Conservation (phyloP, 2,329 filamentous ascomycete genomes). For the Phyllosticta citriasiana region DNA sequence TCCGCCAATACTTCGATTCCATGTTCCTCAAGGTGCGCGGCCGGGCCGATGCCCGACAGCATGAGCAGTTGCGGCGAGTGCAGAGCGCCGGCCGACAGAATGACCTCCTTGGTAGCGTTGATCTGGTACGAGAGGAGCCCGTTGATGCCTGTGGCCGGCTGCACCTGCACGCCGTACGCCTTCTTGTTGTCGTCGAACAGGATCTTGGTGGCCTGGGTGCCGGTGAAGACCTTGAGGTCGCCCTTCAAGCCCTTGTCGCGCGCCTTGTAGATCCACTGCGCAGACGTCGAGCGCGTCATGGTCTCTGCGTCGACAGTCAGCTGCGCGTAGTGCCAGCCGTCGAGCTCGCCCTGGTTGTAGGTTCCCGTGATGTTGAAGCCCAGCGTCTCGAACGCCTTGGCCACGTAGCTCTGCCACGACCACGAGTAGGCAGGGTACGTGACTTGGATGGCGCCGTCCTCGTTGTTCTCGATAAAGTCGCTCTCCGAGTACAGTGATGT, state of each 20-base stretch:
- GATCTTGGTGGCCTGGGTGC: conserved; percentile 25
- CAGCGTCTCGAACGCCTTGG: conserved; percentile 6
- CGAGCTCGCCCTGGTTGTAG: conserved; percentile 3
- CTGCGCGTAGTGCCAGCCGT: not conserved
- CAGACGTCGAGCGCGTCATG: conserved; percentile 12
- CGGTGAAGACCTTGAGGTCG: conserved; percentile 20
- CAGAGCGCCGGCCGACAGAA: conserved; percentile 35
- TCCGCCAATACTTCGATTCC: conserved; percentile 17
- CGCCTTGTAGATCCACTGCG: conserved; percentile 9
- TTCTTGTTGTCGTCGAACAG: conserved; percentile 21
- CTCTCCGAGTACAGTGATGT: conserved; percentile 16
- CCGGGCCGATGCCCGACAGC: conserved; percentile 28
- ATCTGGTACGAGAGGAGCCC: conserved; percentile 12
- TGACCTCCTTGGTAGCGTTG: conserved; percentile 31
- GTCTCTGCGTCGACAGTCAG: conserved; percentile 14
- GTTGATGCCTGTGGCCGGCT: conserved; percentile 4
- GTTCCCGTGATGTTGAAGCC: not conserved
- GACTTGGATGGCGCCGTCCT: conserved; percentile 14
- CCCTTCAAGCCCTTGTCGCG: not conserved
- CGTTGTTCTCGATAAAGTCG: conserved; percentile 6
- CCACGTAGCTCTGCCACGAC: conserved; percentile 13
- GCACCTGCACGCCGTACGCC: conserved; percentile 17
- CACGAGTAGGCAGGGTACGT: conserved; percentile 15
- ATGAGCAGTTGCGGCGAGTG: conserved; percentile 32
- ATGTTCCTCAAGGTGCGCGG: conserved; percentile 12